Percentiles rank a stretch among this genome's conserved stretches.
Evolutionary conservation across 2,329 filamentous ascomycete species (phyloP).

Genomic region (Coniochaeta sp.): DNA sequence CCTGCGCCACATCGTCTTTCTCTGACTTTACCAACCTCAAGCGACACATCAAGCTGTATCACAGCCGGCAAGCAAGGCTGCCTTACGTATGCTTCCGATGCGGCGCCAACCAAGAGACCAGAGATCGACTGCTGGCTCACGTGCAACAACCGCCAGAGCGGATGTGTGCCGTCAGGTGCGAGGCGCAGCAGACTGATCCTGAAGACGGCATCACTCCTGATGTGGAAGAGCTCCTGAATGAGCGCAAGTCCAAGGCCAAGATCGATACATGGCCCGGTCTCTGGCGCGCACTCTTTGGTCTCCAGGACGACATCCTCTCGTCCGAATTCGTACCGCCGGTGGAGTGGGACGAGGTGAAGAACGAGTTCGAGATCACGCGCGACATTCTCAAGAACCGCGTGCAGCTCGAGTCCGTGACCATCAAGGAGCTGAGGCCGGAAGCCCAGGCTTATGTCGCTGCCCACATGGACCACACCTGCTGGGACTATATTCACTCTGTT

Average conservation of each 20-base stretch:
- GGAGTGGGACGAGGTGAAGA: not conserved
- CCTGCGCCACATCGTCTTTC: not conserved
- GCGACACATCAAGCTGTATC: not conserved
- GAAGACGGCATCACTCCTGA: slow-evolving; percentile 1
- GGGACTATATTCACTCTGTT: not conserved
- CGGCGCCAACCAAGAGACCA: not conserved
- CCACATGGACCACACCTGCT: not conserved
- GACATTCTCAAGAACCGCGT: not conserved
- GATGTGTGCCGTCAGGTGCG: not conserved
- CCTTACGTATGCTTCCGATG: not conserved
- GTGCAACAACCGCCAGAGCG: not conserved
- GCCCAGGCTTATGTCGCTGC: not conserved
- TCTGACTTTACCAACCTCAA: not conserved
- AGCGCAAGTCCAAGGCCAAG: not conserved
- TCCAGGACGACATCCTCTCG: not conserved
- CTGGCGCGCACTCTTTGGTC: not conserved
- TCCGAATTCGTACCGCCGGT: slow-evolving; percentile 1
- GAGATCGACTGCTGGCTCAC: not conserved
- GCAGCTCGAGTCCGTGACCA: not conserved
- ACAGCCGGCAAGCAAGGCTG: not conserved
- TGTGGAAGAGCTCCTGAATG: slow-evolving; percentile 1
- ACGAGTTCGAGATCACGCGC: not conserved
- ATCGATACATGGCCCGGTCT: not conserved
- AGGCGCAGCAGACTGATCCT: not conserved
- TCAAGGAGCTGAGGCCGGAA: slow-evolving; percentile 1